Evolutionary conservation across 805 yeast genomes (phyloP).

Genomic region (Wickerhamiella galacta): DNA sequence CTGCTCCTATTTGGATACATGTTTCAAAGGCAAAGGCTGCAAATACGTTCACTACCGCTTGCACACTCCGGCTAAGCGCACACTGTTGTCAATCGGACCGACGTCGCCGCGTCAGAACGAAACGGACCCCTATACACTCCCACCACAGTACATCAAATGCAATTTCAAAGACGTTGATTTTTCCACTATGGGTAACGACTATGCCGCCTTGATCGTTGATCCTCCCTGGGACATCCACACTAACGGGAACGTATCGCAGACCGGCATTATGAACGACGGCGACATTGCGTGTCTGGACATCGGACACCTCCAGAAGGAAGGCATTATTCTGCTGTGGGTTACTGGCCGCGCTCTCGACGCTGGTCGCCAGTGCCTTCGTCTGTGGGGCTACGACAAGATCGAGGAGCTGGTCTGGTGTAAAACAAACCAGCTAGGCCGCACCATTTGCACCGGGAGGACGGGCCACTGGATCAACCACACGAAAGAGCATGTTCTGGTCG

Average conservation of each 20-base stretch:
- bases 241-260: slow-evolving; percentile 26
- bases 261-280: slow-evolving; percentile 36
- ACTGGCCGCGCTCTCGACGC: slow-evolving; percentile 86
- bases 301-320: slow-evolving; percentile 61
- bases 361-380: slow-evolving; percentile 56
- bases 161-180: slow-evolving; percentile 67
- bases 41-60: slow-evolving; percentile 56
- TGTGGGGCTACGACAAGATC: slow-evolving; percentile 68
- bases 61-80: slow-evolving; percentile 1
- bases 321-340: slow-evolving; percentile 77
- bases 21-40: slow-evolving; percentile 71
- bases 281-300: slow-evolving; percentile 55
- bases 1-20: slow-evolving; percentile 86
- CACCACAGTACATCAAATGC: slow-evolving; percentile 78
- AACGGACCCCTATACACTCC: slow-evolving; percentile 19
- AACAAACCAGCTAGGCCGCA: slow-evolving; percentile 70
- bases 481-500: slow-evolving; percentile 77
- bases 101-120: neutral
- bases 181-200: slow-evolving; percentile 56
- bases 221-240: slow-evolving; percentile 97
- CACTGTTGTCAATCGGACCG: neutral
- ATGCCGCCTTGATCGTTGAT: slow-evolving; percentile 64
- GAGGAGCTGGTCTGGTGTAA: slow-evolving; percentile 87
- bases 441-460: slow-evolving; percentile 88
- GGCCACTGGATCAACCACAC: slow-evolving; percentile 97